Conservation (phyloP, 2,329 filamentous ascomycete genomes). For the Diplodia scrobiculata region DNA sequence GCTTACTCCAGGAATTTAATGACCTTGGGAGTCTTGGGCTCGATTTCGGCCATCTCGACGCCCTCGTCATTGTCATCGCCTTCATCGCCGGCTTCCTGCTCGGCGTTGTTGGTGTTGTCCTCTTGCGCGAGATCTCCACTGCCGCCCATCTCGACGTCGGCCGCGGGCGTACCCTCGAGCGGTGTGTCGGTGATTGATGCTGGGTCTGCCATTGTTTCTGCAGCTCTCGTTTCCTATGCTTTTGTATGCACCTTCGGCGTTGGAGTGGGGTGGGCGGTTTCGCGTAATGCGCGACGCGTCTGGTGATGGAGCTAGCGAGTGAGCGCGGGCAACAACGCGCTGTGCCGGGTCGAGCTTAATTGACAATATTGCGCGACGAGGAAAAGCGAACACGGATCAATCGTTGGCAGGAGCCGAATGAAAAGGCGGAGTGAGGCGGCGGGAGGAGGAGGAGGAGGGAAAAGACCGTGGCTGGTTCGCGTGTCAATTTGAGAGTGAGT, state of each 20-base stretch:
- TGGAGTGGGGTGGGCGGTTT: not conserved
- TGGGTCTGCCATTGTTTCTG: slow-evolving; percentile 38
- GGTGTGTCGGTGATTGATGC: slow-evolving; percentile 34
- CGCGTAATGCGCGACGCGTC: not conserved
- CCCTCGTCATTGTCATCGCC: slow-evolving; percentile 33
- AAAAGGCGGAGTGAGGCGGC: not conserved
- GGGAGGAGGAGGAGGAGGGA: not conserved
- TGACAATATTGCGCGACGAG: not conserved
- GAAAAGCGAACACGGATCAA: not conserved
- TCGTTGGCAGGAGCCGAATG: not conserved
- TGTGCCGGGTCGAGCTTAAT: not conserved
- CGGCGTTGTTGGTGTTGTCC: slow-evolving; percentile 32
- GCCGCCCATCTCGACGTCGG: slow-evolving; percentile 55
- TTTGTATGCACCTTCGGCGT: not conserved
- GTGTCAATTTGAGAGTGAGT: not conserved
- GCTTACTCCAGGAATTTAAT: slow-evolving; percentile 51
- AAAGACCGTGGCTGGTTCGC: slow-evolving; percentile 10
- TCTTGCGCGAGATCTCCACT: slow-evolving; percentile 35
- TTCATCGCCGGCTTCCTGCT: slow-evolving; percentile 31
- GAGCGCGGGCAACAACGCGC: not conserved
- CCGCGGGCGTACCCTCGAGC: slow-evolving; percentile 39
- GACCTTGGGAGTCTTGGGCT: slow-evolving; percentile 47
- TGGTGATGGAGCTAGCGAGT: not conserved
- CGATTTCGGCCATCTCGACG: slow-evolving; percentile 47
- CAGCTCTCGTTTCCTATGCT: not conserved